Evolutionary conservation across 306 rosid genomes (phyloP), one percentile per base, ranked within the genome.

Genomic region (Trifolium subterraneum): DNA sequence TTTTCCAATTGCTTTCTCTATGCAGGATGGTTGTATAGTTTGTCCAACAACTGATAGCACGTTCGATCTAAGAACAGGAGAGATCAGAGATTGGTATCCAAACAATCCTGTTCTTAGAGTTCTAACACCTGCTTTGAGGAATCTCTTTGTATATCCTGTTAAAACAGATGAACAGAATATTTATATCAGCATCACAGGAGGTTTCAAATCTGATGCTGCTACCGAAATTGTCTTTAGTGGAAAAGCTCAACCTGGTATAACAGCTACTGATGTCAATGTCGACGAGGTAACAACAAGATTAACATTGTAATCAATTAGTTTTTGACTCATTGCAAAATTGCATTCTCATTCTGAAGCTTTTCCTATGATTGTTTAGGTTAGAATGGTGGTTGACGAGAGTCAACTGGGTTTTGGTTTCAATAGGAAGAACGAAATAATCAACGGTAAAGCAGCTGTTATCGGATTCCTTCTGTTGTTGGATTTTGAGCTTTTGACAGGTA

Each of bases 41-140:
- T 93, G 97, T 63, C 98, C 97, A 62, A 67, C 98, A 73, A 93
- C 98, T 14, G 98, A 93, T n/a, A 93, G 98, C 80, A 91, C 97
- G 52, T 93, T 93, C 78, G 97, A 93, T 85, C 91, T 93, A 16
- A 74, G 63, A 52, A 85, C 85, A 0, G 98, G 98, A 73, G 86
- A 64, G 7, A 64, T 89, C 63, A 91, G 82, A 51, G 98, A 91
- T 60, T 93, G 98, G 98, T 93, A 93, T 79, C 98, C 97, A 4
- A 93, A 93, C 52, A 93, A 93, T 78, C 98, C 96, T 25, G 98
- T 93, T 59, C 86, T 91, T 51, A 84, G 97, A 80, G 85, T 72
- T 68, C 94, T 93, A 33, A 91, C 97, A 1, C 98, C 97, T 12
- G 83, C 97, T 51, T 67, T 93, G 80, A 87, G 97, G 84, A 80